A percentile compares a stretch with the other conserved stretches of the same genome.
These are phyloP conservation scores for Penicillium daleae DNA, from an alignment of 495 filamentous ascomycete genomes.

Conservation along the genomic window DNA sequence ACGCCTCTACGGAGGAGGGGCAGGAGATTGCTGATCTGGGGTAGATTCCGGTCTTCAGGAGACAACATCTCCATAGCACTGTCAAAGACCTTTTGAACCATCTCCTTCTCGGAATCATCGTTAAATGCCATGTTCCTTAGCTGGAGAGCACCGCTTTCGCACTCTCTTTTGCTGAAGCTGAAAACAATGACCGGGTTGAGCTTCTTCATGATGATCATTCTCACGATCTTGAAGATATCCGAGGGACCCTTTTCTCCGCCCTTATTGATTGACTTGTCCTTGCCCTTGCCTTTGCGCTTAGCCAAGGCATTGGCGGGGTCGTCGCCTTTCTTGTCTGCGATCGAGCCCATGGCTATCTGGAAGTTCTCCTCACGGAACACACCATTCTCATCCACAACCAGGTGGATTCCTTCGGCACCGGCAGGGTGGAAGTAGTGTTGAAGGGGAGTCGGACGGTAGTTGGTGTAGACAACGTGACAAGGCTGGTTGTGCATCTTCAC, in stretches of 20 bases:
- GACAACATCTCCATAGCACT: constrained; percentile 89
- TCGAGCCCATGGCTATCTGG: constrained; percentile 86
- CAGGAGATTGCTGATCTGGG: constrained; percentile 89
- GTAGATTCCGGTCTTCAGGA: constrained; percentile 83
- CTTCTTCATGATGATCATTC: constrained; percentile 96
- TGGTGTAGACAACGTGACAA: constrained; percentile 97
- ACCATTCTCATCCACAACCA: constrained; percentile 95
- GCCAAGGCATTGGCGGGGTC: constrained; percentile 78
- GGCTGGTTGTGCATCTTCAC: constrained; percentile 95
- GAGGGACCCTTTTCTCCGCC: constrained; percentile 73
- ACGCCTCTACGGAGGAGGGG: constrained; percentile 90
- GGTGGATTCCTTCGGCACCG: constrained; percentile 89
- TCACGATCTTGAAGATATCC: constrained; percentile 96
- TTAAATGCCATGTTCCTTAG: constrained; percentile 93
- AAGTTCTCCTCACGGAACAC: constrained; percentile 96
- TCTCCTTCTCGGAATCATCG: constrained; percentile 90
- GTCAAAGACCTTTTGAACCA: constrained; percentile 91
- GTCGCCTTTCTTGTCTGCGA: constrained; percentile 85
- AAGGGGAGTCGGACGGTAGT: constrained; percentile 93
- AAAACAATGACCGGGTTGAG: constrained; percentile 98
- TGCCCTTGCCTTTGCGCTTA: constrained; percentile 81
- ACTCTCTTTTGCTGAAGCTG: constrained; percentile 97
- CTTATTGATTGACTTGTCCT: constrained; percentile 87
- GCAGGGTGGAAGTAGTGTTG: constrained; percentile 98
- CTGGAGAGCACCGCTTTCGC: constrained; percentile 81